Evolutionary conservation across 805 yeast genomes (phyloP).

Genomic region (Maudiozyma pseudohumilis): DNA sequence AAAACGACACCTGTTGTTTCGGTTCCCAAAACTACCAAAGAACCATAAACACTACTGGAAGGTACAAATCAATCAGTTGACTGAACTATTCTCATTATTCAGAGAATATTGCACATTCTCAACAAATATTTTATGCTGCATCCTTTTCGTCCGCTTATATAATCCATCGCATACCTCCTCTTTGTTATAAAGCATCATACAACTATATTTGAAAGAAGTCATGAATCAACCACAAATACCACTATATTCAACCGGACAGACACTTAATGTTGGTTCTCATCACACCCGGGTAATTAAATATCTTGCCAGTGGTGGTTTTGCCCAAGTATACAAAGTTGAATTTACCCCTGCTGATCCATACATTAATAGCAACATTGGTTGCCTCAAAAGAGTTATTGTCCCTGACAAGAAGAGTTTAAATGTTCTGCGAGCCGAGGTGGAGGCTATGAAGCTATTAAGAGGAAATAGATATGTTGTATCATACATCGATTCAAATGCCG

Average conservation of each 20-base stretch:
- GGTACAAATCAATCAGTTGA: too few species aligned
- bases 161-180: too few species aligned
- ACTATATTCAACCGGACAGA: constrained; percentile 61
- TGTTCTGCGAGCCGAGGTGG: constrained; percentile 86
- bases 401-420: constrained; percentile 82
- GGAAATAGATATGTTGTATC: constrained; percentile 77
- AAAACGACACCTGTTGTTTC: too few species aligned
- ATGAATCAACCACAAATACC: constrained; percentile 5
- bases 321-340: constrained; percentile 80
- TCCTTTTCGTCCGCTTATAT: too few species aligned
- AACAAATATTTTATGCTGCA: too few species aligned
- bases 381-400: constrained; percentile 87
- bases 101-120: too few species aligned
- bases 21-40: too few species aligned
- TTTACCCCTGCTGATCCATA: constrained; percentile 50
- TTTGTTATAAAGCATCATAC: too few species aligned
- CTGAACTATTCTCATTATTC: too few species aligned
- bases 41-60: too few species aligned
- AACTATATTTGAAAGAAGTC: not conserved
- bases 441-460: constrained; percentile 84
- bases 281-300: constrained; percentile 56
- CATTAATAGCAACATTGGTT: constrained; percentile 52
- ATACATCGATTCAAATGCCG: constrained; percentile 92
- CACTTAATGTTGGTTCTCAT: constrained; percentile 77
- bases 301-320: constrained; percentile 89